phyloP scores from a whole-genome alignment of 805 yeast genomes.

The Nakazawaea wickerhamii region DNA sequence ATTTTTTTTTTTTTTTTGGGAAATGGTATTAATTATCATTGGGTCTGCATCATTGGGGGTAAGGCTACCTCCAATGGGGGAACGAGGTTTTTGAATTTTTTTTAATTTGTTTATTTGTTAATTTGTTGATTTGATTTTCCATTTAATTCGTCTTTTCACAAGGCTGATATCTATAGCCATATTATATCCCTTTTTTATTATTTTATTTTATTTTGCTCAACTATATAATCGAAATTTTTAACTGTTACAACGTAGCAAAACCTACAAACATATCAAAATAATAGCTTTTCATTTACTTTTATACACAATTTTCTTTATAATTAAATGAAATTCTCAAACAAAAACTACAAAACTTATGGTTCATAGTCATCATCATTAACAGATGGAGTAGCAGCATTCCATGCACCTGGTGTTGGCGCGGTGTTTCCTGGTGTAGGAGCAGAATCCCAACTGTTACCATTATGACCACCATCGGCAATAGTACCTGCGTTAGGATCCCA shows the following conservation, averaged over 20 bases:
- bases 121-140: background rate
- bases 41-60: slow-evolving; percentile 13
- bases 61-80: slow-evolving; percentile 13
- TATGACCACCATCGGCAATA: slow-evolving; percentile 24
- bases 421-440: slow-evolving; percentile 32
- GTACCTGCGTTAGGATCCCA: slow-evolving; percentile 30
- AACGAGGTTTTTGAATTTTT: slow-evolving; percentile 7
- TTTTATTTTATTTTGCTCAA: background rate
- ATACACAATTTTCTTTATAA: too few relatives aligned
- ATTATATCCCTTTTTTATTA: background rate
- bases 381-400: slow-evolving; percentile 44
- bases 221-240: background rate
- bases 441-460: slow-evolving; percentile 34
- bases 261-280: background rate
- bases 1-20: slow-evolving; percentile 1
- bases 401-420: slow-evolving; percentile 35
- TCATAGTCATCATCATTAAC: slow-evolving; percentile 17
- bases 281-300: too few relatives aligned
- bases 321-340: background rate
- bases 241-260: background rate
- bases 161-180: too few relatives aligned
- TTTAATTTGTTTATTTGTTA: background rate
- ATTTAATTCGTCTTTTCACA: background rate
- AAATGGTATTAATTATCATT: slow-evolving; percentile 2
- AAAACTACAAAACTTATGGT: slow-evolving; percentile 1